These are phyloP conservation scores for Kurtzmaniella quercitrusa DNA, from an alignment of 1,139 yeast genomes.

Conservation along the genomic window DNA sequence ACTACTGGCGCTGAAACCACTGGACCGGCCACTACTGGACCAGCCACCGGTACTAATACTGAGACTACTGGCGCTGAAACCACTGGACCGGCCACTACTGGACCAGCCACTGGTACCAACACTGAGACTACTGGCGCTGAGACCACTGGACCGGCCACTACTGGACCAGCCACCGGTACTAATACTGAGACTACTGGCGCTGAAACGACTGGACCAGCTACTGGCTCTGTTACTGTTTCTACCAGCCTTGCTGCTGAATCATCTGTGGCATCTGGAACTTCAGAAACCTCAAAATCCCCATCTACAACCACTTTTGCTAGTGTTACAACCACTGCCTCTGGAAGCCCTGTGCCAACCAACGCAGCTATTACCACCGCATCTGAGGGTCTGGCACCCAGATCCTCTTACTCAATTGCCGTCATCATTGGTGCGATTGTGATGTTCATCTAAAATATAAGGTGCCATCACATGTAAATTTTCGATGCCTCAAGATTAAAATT, in stretches of 20 bases:
- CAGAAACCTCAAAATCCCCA: no score
- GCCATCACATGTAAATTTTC: no score
- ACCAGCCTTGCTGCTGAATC: background rate
- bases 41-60: background rate
- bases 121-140: background rate
- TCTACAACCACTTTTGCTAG: background rate
- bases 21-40: no score
- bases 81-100: no score
- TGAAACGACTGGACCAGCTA: background rate
- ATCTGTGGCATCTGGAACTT: background rate
- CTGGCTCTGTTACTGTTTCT: background rate
- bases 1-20: no score
- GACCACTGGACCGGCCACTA: no score
- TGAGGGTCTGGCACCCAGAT: background rate
- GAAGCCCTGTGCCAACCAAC: background rate
- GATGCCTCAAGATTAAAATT: no score
- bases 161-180: no score
- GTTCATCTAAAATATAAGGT: background rate
- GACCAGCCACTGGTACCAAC: no score
- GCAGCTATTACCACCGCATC: background rate
- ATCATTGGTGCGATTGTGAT: background rate
- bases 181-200: no score
- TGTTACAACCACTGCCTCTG: background rate
- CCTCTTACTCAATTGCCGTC: background rate
- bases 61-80: background rate